A percentile compares a stretch with the other conserved stretches of the same genome.
Conservation (phyloP, 129 eudicot species). For the Scalesia atractyloides region DNA sequence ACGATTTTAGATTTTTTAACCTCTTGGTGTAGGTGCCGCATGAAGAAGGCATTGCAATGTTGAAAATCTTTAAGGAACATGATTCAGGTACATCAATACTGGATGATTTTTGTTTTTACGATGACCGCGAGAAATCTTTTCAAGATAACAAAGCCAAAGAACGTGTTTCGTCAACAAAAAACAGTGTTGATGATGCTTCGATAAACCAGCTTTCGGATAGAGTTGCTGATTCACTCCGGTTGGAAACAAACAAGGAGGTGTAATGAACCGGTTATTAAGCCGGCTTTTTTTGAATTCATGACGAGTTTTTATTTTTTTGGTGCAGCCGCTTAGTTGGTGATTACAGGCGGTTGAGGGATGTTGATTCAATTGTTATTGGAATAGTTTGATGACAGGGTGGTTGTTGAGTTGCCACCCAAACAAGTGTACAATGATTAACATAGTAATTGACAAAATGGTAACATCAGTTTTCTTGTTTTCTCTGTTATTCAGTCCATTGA, state of each 20-base stretch:
- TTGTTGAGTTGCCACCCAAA: conserved; percentile 30
- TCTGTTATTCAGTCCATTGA: conserved; percentile 37
- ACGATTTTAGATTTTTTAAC: neutral
- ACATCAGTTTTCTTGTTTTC: neutral
- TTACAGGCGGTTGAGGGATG: conserved; percentile 6
- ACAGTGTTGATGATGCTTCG: conserved; percentile 36
- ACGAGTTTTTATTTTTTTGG: conserved; percentile 8
- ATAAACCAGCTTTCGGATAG: conserved; percentile 55
- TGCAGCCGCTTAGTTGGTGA: conserved; percentile 23
- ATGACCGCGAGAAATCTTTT: conserved; percentile 72
- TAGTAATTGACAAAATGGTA: conserved; percentile 35
- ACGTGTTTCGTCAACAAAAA: conserved; percentile 36
- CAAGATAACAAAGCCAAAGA: conserved; percentile 66
- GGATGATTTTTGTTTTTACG: conserved; percentile 68
- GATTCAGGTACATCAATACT: conserved; percentile 63
- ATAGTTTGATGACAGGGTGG: conserved; percentile 19
- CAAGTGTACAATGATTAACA: conserved; percentile 34
- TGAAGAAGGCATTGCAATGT: conserved; percentile 65
- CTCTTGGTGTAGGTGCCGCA: conserved; percentile 55
- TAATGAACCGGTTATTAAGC: conserved; percentile 1
- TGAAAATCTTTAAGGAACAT: conserved; percentile 69
- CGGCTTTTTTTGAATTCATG: conserved; percentile 22
- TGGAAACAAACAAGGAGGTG: conserved; percentile 49
- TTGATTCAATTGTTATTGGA: conserved; percentile 9
- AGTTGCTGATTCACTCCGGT: conserved; percentile 49